Evolutionary conservation across 2,329 filamentous ascomycete genomes (phyloP), one percentile per base, ranked within the genome.

Genomic region (Zymoseptoria tritici): DNA sequence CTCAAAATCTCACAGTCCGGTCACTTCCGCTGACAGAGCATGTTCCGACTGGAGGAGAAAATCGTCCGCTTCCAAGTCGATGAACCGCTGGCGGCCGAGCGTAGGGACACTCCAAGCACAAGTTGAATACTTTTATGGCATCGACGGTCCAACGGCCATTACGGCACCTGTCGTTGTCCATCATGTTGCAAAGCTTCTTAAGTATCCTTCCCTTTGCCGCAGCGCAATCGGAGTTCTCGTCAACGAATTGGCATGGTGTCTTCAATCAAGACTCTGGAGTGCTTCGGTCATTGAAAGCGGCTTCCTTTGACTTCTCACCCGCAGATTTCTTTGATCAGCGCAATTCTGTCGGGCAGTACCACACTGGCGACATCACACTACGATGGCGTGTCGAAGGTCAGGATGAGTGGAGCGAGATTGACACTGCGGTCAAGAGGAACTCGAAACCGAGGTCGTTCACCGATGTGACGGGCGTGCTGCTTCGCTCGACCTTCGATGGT

Each of bases 331-430:
- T 85, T 3, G 60, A 75, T 0, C 70, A 72, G 16, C 76, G 83
- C 7, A 76, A 79, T 9, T 74, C 74, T 11, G 78, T 83, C 60
- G 78, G 79, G 2, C 83, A 61, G n/a, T 84, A 85, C 61, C 83
- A 85, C 67, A 80, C 80, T 65, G 83, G 83, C 3, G 83, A 85
- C 53, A 73, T 85, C 49, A 84, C 81, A 0, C 76, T 81, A 52
- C 78, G 81, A 11, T 85, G 83, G 66, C 80, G 81, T n/a, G 63
- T 71, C 2, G 68, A 68, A 1, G 74, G 73, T 4, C 57, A 60
- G 11, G 69, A 62, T 0, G 55, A 64, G 2, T 85, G 83, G 83
- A 76, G 72, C 2, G 70, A 73, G 9, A 76, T 75, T 9, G 77
- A 83, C 63, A 80, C 81, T 3, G 76, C 81, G 0, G 64, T 71